Base-by-base conservation (phyloP, 192 early-diverging fungal species). In the Coemansia biformis region DNA sequence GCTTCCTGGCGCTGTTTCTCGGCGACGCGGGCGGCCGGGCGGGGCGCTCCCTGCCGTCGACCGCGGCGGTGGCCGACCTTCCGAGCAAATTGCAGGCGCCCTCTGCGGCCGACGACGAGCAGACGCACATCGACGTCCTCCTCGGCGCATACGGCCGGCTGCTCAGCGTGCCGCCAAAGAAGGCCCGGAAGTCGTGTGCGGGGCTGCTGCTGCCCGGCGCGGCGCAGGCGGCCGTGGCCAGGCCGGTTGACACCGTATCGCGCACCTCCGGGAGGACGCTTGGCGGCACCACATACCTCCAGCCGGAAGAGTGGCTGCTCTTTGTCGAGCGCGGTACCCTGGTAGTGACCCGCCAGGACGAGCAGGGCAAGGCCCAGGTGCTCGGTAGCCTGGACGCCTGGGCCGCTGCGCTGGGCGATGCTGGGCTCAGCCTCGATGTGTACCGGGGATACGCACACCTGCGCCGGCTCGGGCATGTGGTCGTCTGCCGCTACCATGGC, bases 241-340 rank as follows among this genome's bases (percentile, higher is more conserved):
- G 38, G 13, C 67, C 67, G 0, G 44, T 59, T 4, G 39, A 64
- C 14, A 40, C 38, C 0, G 57, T 72, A 18, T 38, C 68, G 9
- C 51, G 57, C 12, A 60, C 62, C 15, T 43, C 43, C 10, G 68
- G 68, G 0, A 32, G 21, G 7, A 5, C 61, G n/a, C 21, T 6
- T n/a, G 30, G 18, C 0, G 62, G 57, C 5, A 23, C 37, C 13
- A 43, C 51, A 5, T 18, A 50, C 22, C 46, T 72, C 15, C 23
- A 57, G 29, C 61, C 61, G 4, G 68, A 72, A 15, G 68, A 72
- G 29, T 72, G 61, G 56, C 34, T 72, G 26, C 15, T 60, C 33
- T 64, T 57, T 29, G 37, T 31, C 19, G 61, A 72, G 62, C 61
- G 62, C 8, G 68, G 68, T 0, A 13, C 38, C 2, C 49, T 72